Conservation (phyloP, 257 asterid species). For the Scutellaria barbata region DNA sequence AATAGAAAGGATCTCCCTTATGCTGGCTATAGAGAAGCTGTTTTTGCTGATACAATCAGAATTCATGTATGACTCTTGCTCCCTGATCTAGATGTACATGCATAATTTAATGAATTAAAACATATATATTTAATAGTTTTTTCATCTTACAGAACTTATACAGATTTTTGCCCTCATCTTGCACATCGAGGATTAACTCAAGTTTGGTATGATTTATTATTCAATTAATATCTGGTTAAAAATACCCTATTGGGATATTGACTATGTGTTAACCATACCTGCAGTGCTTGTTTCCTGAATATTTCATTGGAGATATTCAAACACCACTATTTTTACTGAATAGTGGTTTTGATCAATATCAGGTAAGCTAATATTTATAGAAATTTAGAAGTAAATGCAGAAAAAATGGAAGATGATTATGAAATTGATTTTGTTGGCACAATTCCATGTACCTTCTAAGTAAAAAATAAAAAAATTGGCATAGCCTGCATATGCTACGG, state of each 20-base stretch:
- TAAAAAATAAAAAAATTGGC: too few species aligned
- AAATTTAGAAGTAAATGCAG: not conserved
- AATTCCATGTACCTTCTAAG: too few species aligned
- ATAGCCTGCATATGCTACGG: too few species aligned
- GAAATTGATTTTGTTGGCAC: not conserved
- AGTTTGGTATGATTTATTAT: not conserved
- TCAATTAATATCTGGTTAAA: not conserved
- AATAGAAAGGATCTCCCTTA: slow-evolving; percentile 29
- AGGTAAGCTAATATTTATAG: slow-evolving; percentile 1
- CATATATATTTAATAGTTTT: too few species aligned
- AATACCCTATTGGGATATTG: not conserved
- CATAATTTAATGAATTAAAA: too few species aligned
- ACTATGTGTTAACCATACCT: too few species aligned
- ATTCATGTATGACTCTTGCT: too few species aligned
- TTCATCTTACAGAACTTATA: not conserved
- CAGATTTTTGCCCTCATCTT: slow-evolving; percentile 27
- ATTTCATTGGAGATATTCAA: slow-evolving; percentile 6
- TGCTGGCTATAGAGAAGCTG: not conserved
- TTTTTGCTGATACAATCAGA: not conserved
- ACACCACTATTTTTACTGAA: slow-evolving; percentile 24
- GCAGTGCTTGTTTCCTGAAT: slow-evolving; percentile 27
- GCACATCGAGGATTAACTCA: slow-evolving; percentile 20
- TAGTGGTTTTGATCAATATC: slow-evolving; percentile 6
- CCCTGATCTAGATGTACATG: too few species aligned
- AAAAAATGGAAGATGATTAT: not conserved